Percentiles rank a stretch among this genome's conserved stretches.
Conservation (phyloP, 441 rosid species). For the Croton setiger region DNA sequence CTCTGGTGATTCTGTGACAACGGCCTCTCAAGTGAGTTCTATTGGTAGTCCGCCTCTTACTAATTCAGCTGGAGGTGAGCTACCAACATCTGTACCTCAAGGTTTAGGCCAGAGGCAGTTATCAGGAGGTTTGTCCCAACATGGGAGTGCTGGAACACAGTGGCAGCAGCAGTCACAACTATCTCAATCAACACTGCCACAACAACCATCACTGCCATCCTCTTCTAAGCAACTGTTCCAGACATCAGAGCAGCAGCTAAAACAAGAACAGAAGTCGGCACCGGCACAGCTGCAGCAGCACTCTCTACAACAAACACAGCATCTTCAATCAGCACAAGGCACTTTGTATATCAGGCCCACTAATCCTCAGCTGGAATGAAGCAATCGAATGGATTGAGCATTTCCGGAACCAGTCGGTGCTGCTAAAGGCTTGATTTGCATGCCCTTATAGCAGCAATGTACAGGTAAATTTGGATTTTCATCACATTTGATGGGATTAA, state of each 20-base stretch:
- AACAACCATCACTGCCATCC: constrained; percentile 29
- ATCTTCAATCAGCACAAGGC: constrained; percentile 58
- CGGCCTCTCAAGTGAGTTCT: constrained; percentile 43
- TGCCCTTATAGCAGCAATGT: constrained; percentile 64
- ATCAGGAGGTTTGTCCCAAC: constrained; percentile 53
- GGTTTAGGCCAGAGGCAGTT: constrained; percentile 58
- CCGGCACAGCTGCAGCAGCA: constrained; percentile 47
- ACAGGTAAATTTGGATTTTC: constrained; percentile 52
- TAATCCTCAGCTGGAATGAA: constrained; percentile 65
- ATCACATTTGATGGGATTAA: no score
- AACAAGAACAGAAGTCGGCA: constrained; percentile 50
- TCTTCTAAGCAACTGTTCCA: constrained; percentile 50
- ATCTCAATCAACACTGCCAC: constrained; percentile 39
- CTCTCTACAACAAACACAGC: constrained; percentile 47
- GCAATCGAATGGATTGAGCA: constrained; percentile 39
- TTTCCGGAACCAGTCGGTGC: constrained; percentile 42
- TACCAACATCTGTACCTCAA: constrained; percentile 44
- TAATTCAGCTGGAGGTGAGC: constrained; percentile 50
- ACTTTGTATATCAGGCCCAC: constrained; percentile 54
- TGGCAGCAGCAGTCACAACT: constrained; percentile 49
- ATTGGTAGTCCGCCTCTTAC: constrained; percentile 38
- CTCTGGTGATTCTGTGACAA: constrained; percentile 35
- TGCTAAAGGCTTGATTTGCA: constrained; percentile 48
- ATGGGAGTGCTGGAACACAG: constrained; percentile 42
- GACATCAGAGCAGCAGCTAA: constrained; percentile 47